Percentiles rank a stretch among this genome's conserved stretches.
These are phyloP conservation scores for Arachnomyces sp. DNA, from an alignment of 2,329 filamentous ascomycete genomes.

Conservation along the genomic window DNA sequence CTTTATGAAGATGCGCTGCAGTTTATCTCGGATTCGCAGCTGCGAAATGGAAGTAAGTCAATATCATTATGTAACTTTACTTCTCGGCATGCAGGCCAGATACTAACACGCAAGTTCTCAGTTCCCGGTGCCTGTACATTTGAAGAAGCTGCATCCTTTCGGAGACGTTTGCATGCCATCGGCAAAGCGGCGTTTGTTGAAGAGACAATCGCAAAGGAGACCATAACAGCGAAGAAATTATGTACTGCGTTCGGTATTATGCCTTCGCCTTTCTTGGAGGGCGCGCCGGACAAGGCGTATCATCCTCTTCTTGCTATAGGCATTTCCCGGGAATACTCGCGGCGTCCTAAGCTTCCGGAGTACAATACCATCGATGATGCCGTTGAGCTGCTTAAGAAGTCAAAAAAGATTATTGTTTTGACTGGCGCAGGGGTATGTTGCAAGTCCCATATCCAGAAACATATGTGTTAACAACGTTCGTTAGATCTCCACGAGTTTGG, in stretches of 20 bases:
- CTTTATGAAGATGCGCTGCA: conserved; percentile 58
- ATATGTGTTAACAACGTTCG: conserved; percentile 5
- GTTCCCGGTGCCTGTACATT: conserved; percentile 54
- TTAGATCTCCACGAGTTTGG: conserved; percentile 84
- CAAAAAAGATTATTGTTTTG: conserved; percentile 82
- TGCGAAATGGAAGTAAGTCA: conserved; percentile 41
- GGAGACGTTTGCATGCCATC: conserved; percentile 63
- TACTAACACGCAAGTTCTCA: conserved; percentile 12
- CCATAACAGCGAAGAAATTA: conserved; percentile 71
- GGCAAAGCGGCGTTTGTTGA: conserved; percentile 73
- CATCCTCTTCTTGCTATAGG: conserved; percentile 67
- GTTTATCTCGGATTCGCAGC: conserved; percentile 47
- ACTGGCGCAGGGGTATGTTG: conserved; percentile 69
- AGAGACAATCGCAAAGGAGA: conserved; percentile 60
- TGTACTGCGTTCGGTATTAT: conserved; percentile 78
- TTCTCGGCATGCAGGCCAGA: conserved; percentile 6
- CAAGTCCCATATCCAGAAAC: neutral
- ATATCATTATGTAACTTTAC: conserved; percentile 16
- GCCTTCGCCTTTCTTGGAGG: conserved; percentile 66
- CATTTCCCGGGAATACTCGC: conserved; percentile 71
- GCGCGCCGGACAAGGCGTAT: conserved; percentile 64
- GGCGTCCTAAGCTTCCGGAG: conserved; percentile 67
- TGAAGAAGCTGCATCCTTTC: conserved; percentile 61
- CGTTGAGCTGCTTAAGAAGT: conserved; percentile 63
- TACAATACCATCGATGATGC: conserved; percentile 88